Evolutionary conservation across 306 rosid genomes (phyloP), one percentile per base, ranked within the genome.

Genomic region (Glycine tomentella): DNA sequence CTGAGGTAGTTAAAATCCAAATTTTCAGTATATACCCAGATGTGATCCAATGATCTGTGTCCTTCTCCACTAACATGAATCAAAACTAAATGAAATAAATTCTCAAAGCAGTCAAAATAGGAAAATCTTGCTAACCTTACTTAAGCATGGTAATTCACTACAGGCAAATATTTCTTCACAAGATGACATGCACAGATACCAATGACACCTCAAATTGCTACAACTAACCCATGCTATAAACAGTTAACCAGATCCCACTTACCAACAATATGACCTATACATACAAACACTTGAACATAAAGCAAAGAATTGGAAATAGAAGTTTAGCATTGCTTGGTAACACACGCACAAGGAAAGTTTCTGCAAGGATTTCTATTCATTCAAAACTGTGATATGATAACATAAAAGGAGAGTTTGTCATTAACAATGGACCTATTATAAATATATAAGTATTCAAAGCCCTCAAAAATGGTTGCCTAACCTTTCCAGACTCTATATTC

Each of bases 401-500:
- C 69, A 57, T 58, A 68, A 88, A 61, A 17, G 75, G 72, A 80
- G 72, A 82, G 74, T 80, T 49, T 62, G 65, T 70, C 61, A 82
- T 34, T 16, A 85, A 83, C 70, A 84, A 83, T 74, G 79, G 78
- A 88, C 53, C 77, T 57, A 73, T 77, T 73, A 78, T 79, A 80
- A 66, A 82, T 70, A 81, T 77, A 78, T 80, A 80, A 80, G 85
- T 82, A 87, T 83, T 85, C 87, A 87, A 78, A 79, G 88, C 87
- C 88, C 74, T 80, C 81, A 87, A 87, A 76, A 90, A 88, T 80
- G 84, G 88, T 86, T 81, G 83, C 89, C 89, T 86, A 90, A 80
- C 40, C 68, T 83, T 84, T 85, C 72, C 82, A 79, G 71, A 82
- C 83, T 75, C 87, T 87, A 62, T 76, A 64, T 63, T 66, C 64